A percentile compares a stretch with the other conserved stretches of the same genome.
These are phyloP conservation scores for Austroboletus novae-zelandiae DNA, from an alignment of 1,284 basidiomycete species.

Conservation along the genomic window DNA sequence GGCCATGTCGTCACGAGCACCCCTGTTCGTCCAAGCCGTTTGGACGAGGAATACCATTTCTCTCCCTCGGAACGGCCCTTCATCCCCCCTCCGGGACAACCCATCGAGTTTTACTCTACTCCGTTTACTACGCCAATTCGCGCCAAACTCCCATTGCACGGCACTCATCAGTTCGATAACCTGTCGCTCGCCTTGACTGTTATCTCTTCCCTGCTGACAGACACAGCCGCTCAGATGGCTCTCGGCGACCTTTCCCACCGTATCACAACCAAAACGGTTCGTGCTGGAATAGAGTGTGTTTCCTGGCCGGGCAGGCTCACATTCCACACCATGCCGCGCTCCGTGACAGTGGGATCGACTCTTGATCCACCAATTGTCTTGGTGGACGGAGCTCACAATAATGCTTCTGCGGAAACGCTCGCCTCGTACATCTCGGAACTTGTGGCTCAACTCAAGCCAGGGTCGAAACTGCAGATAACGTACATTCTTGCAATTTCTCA, in stretches of 20 bases:
- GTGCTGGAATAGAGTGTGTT: constrained; percentile 55
- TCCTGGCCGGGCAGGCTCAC: constrained; percentile 86
- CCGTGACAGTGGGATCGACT: constrained; percentile 16
- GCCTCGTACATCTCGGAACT: constrained; percentile 62
- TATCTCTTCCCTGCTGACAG: constrained; percentile 59
- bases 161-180: constrained; percentile 83
- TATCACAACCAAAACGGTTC: constrained; percentile 27
- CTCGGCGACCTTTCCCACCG: constrained; percentile 16
- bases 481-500: constrained; percentile 78
- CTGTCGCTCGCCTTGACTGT: constrained; percentile 68
- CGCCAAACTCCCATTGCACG: constrained; percentile 63
- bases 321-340: constrained; percentile 50
- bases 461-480: constrained; percentile 43
- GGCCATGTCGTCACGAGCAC: constrained; percentile 40
- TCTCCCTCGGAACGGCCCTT: constrained; percentile 36
- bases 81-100: constrained; percentile 41
- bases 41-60: constrained; percentile 34
- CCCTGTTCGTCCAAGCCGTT: constrained; percentile 18
- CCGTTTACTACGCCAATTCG: constrained; percentile 40
- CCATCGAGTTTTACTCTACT: constrained; percentile 41
- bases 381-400: constrained; percentile 95
- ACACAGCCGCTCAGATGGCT: constrained; percentile 31
- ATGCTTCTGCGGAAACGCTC: constrained; percentile 75
- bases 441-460: constrained; percentile 21
- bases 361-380: constrained; percentile 49